phyloP scores from a whole-genome alignment of 441 rosid genomes.

The Theobroma grandiflorum region DNA sequence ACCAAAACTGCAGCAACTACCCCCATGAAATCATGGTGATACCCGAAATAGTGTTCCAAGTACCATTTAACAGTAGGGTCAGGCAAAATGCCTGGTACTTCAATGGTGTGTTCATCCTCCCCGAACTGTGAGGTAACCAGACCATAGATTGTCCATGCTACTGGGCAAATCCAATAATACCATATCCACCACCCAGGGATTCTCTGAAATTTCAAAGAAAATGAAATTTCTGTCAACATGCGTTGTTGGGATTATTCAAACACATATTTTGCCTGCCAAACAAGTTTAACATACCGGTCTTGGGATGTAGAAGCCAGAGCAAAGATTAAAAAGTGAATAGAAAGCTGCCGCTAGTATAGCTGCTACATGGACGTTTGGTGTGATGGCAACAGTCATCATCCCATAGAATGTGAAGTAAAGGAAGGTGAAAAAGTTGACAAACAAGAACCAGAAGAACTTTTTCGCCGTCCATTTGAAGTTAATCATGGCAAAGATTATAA shows the following conservation, averaged over 20 bases:
- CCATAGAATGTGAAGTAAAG: conserved; percentile 97
- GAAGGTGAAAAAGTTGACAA: conserved; percentile 78
- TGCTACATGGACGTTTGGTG: conserved; percentile 92
- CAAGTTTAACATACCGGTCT: conserved; percentile 16
- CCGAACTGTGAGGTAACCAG: conserved; percentile 78
- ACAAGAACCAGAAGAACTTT: conserved; percentile 92
- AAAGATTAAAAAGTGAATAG: conserved; percentile 25
- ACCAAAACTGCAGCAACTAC: conserved; percentile 72
- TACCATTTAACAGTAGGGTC: conserved; percentile 54
- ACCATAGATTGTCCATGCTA: conserved; percentile 91
- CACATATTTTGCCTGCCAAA: not conserved
- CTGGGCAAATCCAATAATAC: conserved; percentile 91
- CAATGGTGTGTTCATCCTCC: conserved; percentile 51
- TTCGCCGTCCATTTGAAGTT: conserved; percentile 76
- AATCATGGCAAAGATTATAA: conserved; percentile 85
- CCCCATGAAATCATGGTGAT: conserved; percentile 68
- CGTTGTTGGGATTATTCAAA: not conserved
- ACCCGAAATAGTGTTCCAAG: conserved; percentile 60
- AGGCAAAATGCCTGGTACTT: conserved; percentile 46
- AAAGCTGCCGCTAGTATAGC: conserved; percentile 59
- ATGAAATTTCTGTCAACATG: not conserved
- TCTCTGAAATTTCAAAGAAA: conserved; percentile 48
- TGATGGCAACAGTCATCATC: conserved; percentile 88
- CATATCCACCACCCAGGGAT: conserved; percentile 95
- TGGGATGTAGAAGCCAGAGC: conserved; percentile 30